Base-by-base conservation (phyloP, 2,329 filamentous ascomycete genomes). In the Neodidymelliopsis sp. region DNA sequence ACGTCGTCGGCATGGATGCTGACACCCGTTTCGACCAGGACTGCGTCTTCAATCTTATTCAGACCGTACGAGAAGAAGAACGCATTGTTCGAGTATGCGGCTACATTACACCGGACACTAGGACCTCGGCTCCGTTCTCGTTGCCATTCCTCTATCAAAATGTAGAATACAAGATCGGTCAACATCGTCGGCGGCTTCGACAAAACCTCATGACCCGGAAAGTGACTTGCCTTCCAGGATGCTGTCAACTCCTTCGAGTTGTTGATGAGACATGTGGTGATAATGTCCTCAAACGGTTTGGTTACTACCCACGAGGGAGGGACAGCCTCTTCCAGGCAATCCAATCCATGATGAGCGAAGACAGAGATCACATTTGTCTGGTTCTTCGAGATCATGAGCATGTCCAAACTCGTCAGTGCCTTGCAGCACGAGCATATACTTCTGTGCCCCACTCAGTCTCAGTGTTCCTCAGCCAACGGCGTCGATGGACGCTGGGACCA, bases 201-300 rank as follows among this genome's bases (percentile, higher is more conserved):
- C 78, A 81, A 59, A 79, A 76, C 7, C 70, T 77, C 27, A 72
- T 77, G 36, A 80, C 77, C 0, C 75, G 77, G 42, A 80, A 79
- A 46, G 78, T 80, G 37, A 79, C 77, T 29, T 79, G 77, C 54
- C 70, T 79, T 3, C 77, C 78, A 0, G 78, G 78, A 4, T 80
- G 78, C 40, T 81, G 78, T 49, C 78, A 81, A 55, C 70, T 81
- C 13, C 77, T 81, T 39, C 76, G 75, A 7, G 74, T 81, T 7
- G 15, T 28, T 8, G 40, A 44, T 2, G 10, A 4, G 4, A 44
- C 40, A 10, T 77, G 78, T 40, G 77, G 79, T 51, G 74, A 77
- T 9, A 79, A 78, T 0, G 74, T 80, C 27, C 67, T 77, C 2
- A 65, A 78, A 34, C 71, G 73, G 1, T 81, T 80, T 40, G 77